Evolutionary conservation across 768 basidiomycete genomes (phyloP), one percentile per base, ranked within the genome.

Genomic region (Mycena alexandri): DNA sequence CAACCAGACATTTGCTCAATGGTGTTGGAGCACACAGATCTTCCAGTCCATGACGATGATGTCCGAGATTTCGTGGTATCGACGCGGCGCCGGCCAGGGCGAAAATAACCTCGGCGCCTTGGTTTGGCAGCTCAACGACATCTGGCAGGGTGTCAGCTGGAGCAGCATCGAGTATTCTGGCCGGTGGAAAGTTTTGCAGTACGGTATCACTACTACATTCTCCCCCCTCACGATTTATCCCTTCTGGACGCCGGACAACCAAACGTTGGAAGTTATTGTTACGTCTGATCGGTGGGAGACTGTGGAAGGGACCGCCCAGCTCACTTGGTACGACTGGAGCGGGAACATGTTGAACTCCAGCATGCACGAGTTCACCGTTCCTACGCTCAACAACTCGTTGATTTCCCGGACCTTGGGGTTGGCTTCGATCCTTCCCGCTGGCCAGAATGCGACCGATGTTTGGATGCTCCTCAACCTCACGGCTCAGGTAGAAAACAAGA

Each of bases 11-110:
- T 89, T 89, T 73, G 85, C 87, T 0, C 86, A 88, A 71, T 88
- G 87, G 87, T 88, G 86, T 75, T 89, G 82, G 79, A 87, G 85
- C 74, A 88, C 87, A 4, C 88, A 89, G 69, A 69, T 88, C n/a
- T 88, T 88, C 83, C 88, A 88, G 69, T 78, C 84, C 21, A 83
- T 89, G 81, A 83, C 85, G 48, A 87, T 88, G 80, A 79, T 83
- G n/a, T 80, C 86, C n/a, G 79, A 89, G 72, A 83, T 88, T 43
- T 83, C 86, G 9, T 89, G 82, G 80, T 89, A 89, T 75, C 79
- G 88, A 41, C 85, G 83, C 38, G 87, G 87, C n/a, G 85, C 88
- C 0, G 87, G 87, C 9, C 79, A 80, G 52, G 83, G 84, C 63
- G 87, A 88, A 76, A 85, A 88, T 70, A 88, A 88, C 74, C 79